Conservation (phyloP, 805 yeast species). For the Lipomyces chichibuensis region DNA sequence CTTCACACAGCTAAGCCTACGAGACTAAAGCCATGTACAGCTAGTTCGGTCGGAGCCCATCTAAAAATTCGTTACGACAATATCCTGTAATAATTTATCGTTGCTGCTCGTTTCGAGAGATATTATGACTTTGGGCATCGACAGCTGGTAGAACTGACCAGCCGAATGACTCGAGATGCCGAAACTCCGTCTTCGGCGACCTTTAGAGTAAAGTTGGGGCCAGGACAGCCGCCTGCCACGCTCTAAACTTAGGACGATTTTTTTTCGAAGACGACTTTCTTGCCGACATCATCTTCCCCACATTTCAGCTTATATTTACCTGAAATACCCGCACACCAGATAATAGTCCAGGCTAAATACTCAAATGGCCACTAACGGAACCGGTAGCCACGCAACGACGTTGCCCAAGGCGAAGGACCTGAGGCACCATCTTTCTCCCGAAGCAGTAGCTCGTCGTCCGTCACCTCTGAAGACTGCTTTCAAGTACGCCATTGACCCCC, state of each 20-base stretch:
- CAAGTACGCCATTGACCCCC: conserved; percentile 71
- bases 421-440: conserved; percentile 71
- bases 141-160: not conserved
- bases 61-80: not conserved
- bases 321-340: not conserved
- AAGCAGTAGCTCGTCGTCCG: conserved; percentile 72
- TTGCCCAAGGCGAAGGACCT: conserved; percentile 66
- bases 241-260: not conserved
- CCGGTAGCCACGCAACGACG: not conserved
- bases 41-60: too few species aligned
- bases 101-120: not conserved
- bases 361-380: not conserved
- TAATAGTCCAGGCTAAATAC: not conserved
- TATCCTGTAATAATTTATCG: not conserved
- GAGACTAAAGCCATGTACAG: too few species aligned
- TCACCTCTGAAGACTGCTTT: conserved; percentile 86
- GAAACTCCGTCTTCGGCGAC: not conserved
- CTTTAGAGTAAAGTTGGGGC: not conserved
- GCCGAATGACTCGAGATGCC: not conserved
- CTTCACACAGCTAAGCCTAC: too few species aligned
- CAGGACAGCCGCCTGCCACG: not conserved
- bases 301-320: not conserved
- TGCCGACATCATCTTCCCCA: not conserved
- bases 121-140: not conserved
- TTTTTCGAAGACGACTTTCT: not conserved